Evolutionary conservation across 2,329 filamentous ascomycete genomes (phyloP).

Genomic region (Colletotrichum sp.): DNA sequence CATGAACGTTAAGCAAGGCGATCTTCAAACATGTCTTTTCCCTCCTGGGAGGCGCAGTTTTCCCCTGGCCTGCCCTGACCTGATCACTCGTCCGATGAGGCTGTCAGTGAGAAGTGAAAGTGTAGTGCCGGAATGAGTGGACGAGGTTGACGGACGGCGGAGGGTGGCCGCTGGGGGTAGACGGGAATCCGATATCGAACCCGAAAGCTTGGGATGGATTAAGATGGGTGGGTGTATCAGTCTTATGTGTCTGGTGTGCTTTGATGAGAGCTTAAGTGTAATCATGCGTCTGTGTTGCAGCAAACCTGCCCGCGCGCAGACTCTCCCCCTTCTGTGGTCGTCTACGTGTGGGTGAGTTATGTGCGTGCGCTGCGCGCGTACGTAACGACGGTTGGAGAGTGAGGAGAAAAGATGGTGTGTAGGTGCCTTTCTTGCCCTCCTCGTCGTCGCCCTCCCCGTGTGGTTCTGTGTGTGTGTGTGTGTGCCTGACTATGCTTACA

Average conservation of each 20-base stretch:
- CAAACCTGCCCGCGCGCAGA: background rate
- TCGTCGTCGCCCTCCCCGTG: background rate
- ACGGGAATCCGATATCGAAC: conserved; percentile 5
- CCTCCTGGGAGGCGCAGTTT: background rate
- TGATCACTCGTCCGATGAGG: background rate
- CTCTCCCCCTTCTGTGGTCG: background rate
- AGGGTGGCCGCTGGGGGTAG: background rate
- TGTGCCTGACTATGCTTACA: background rate
- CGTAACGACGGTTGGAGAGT: background rate
- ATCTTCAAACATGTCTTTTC: background rate
- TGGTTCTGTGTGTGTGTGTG: background rate
- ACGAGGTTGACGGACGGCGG: background rate
- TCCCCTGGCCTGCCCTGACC: background rate
- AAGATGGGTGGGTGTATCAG: background rate
- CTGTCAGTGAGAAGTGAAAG: background rate
- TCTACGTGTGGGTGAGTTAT: background rate
- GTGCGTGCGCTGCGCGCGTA: background rate
- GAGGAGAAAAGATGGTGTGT: background rate
- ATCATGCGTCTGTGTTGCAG: background rate
- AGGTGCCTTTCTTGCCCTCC: background rate
- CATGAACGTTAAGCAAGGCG: background rate
- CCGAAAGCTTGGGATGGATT: conserved; percentile 7
- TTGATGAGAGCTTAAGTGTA: background rate
- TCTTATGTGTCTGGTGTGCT: background rate
- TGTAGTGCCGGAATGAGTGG: background rate